Conservation (phyloP, 1,284 basidiomycete genomes). For the Inonotus hispidus region DNA sequence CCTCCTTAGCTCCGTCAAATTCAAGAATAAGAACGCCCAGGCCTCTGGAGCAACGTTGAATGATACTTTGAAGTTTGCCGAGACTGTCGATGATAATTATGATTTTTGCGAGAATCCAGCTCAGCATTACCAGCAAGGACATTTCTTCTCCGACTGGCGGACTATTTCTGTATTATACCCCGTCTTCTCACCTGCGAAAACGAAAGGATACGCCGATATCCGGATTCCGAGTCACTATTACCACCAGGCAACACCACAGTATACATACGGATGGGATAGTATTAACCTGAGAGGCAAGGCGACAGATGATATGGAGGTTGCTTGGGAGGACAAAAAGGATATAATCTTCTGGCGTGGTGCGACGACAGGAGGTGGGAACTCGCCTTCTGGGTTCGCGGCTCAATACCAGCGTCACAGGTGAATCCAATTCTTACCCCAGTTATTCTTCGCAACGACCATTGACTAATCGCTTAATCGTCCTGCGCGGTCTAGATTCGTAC, state of each 20-base stretch:
- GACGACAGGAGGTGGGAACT: conserved; percentile 87
- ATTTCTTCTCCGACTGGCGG: conserved; percentile 94
- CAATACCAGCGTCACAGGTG: conserved; percentile 87
- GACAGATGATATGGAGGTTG: conserved; percentile 75
- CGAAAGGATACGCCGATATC: conserved; percentile 81
- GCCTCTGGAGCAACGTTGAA: conserved; percentile 27
- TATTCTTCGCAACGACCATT: background rate
- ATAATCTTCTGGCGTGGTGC: conserved; percentile 85
- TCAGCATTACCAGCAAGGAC: conserved; percentile 82
- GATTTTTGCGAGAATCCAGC: conserved; percentile 82
- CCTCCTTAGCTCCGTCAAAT: conserved; percentile 18
- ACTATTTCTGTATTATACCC: conserved; percentile 83
- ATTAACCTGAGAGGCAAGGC: conserved; percentile 63
- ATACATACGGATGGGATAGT: conserved; percentile 89
- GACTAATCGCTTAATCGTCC: background rate
- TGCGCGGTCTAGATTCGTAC: conserved; percentile 55
- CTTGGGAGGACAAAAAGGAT: conserved; percentile 74
- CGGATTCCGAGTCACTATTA: conserved; percentile 94
- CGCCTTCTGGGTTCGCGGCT: conserved; percentile 76
- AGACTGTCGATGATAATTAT: conserved; percentile 52
- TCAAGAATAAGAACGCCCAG: background rate
- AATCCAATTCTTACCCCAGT: conserved; percentile 21
- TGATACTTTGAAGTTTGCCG: conserved; percentile 57
- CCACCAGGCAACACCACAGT: conserved; percentile 73
- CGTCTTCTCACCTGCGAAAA: conserved; percentile 85